Percentiles rank a stretch among this genome's conserved stretches.
phyloP scores from a whole-genome alignment of 352 stramenopile genomes.

The Globisporangium apiculatum region DNA sequence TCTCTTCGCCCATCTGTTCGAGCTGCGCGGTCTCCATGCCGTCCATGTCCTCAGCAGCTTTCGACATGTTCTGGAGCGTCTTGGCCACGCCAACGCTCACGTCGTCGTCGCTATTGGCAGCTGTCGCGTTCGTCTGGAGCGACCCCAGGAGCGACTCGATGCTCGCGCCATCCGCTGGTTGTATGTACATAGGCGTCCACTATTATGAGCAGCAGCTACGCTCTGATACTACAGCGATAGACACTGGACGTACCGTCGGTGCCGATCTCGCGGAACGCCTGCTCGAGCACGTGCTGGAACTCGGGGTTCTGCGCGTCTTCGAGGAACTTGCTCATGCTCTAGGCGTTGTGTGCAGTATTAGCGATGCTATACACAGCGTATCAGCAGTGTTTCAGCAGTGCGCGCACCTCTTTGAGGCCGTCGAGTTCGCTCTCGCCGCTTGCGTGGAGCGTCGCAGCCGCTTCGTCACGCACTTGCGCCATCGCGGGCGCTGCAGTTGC shows the following conservation, averaged over 20 bases:
- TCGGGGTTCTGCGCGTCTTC: slow-evolving; percentile 82
- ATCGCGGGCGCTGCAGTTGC: slow-evolving; percentile 25
- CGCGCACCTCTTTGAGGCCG: slow-evolving; percentile 47
- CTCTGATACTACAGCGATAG: not conserved
- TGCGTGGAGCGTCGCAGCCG: slow-evolving; percentile 33
- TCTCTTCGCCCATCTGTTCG: slow-evolving; percentile 91
- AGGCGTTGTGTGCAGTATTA: not conserved
- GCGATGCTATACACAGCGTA: too few species aligned
- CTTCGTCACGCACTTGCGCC: slow-evolving; percentile 34
- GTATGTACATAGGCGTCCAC: not conserved
- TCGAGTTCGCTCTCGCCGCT: slow-evolving; percentile 53
- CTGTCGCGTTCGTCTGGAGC: slow-evolving; percentile 21
- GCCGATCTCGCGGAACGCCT: slow-evolving; percentile 81
- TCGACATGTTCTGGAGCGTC: slow-evolving; percentile 87
- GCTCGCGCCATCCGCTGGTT: slow-evolving; percentile 41
- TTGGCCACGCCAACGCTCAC: slow-evolving; percentile 79
- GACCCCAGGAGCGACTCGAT: slow-evolving; percentile 70
- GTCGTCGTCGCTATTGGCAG: slow-evolving; percentile 48
- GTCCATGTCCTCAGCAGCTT: slow-evolving; percentile 84
- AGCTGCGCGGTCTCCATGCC: slow-evolving; percentile 71
- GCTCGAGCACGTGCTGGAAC: slow-evolving; percentile 82
- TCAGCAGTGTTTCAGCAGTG: too few species aligned
- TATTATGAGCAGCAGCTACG: not conserved
- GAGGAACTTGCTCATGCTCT: slow-evolving; percentile 85
- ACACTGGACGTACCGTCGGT: slow-evolving; percentile 30